Conservation (phyloP, 192 early-diverging fungal species). For the Oehlia diaphana region DNA sequence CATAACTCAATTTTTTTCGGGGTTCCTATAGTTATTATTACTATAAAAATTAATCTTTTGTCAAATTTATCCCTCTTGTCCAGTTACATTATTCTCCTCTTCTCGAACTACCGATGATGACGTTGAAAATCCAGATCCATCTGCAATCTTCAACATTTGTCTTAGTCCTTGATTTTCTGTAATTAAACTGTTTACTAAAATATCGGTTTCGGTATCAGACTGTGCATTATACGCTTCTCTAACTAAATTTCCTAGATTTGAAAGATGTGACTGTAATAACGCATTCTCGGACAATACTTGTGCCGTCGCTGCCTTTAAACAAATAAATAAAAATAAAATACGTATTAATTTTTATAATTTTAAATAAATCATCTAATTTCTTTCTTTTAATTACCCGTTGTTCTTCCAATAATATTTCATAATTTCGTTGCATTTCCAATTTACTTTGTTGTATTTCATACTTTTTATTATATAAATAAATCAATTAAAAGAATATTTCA, state of each 20-base stretch:
- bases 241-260: conserved; percentile 10
- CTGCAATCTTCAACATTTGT: conserved; percentile 23
- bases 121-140: neutral
- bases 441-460: conserved; percentile 28
- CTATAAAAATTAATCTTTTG: neutral
- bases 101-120: neutral
- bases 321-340: neutral
- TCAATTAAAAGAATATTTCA: neutral
- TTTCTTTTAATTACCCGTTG: neutral
- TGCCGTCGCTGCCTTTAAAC: neutral
- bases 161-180: conserved; percentile 32
- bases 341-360: neutral
- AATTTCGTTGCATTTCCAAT: conserved; percentile 23
- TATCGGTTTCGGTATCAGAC: conserved; percentile 18
- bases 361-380: neutral
- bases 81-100: neutral
- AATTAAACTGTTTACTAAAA: conserved; percentile 23
- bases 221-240: conserved; percentile 29
- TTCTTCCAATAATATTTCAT: conserved; percentile 20
- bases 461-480: neutral
- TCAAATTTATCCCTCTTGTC: neutral
- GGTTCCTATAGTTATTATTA: too few relatives aligned
- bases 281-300: conserved; percentile 20
- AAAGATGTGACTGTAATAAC: conserved; percentile 11
- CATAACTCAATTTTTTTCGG: too few relatives aligned